These are phyloP conservation scores for Phytophthora syringae DNA, from an alignment of 352 stramenopile genomes.

Conservation along the genomic window DNA sequence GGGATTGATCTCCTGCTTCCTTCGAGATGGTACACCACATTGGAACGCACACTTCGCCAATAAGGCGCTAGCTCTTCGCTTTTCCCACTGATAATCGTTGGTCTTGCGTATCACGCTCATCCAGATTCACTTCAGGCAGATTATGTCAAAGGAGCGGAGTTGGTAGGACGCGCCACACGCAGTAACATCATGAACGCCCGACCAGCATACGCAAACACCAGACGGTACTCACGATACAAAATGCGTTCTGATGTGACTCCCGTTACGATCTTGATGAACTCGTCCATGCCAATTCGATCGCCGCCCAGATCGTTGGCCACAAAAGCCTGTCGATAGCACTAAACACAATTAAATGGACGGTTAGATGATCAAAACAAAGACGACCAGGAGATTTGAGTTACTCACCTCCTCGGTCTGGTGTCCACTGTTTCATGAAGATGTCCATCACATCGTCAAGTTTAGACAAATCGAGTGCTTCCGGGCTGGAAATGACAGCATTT, in stretches of 20 bases:
- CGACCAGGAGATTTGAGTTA: background rate
- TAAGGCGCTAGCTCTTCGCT: constrained; percentile 67
- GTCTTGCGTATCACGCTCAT: constrained; percentile 58
- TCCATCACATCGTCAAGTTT: constrained; percentile 77
- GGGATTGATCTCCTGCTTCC: constrained; percentile 57
- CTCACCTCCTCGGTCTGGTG: constrained; percentile 64
- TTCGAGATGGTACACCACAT: constrained; percentile 62
- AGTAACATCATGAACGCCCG: constrained; percentile 70
- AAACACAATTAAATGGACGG: background rate
- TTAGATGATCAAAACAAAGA: background rate
- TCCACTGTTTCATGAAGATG: constrained; percentile 67
- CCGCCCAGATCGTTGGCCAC: constrained; percentile 45
- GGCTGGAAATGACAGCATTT: background rate
- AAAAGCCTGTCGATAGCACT: constrained; percentile 66
- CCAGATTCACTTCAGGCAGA: constrained; percentile 55
- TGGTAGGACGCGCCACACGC: constrained; percentile 64
- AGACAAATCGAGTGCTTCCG: constrained; percentile 30
- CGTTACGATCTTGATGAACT: constrained; percentile 80
- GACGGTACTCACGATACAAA: constrained; percentile 53
- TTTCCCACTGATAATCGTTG: constrained; percentile 49
- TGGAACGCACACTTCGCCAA: constrained; percentile 56
- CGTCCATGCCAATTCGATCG: constrained; percentile 64
- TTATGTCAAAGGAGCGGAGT: constrained; percentile 57
- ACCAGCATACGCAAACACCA: constrained; percentile 72
- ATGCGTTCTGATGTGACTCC: constrained; percentile 58